A percentile compares a stretch with the other conserved stretches of the same genome.
phyloP scores from a whole-genome alignment of 2,329 filamentous ascomycete genomes.

The Fusarium haematococcum region DNA sequence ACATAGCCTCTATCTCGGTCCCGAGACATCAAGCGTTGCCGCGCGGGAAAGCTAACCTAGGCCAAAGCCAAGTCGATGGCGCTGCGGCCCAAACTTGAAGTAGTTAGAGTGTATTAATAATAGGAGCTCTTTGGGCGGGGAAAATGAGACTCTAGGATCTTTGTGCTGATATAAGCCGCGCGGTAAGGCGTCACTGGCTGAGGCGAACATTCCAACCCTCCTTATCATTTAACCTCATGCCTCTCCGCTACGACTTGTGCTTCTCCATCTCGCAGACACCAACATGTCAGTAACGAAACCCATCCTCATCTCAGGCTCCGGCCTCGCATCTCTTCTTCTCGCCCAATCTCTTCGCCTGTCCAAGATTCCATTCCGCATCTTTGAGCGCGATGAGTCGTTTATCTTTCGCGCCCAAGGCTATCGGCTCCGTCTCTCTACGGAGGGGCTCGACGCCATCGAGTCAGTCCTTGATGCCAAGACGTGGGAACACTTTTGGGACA shows the following conservation, averaged over 20 bases:
- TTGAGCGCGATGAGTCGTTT: slow-evolving; percentile 64
- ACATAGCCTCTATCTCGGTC: neutral
- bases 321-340: slow-evolving; percentile 57
- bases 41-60: neutral
- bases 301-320: slow-evolving; percentile 59
- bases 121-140: neutral
- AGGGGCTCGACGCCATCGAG: slow-evolving; percentile 72
- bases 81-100: neutral
- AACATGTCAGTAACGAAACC: slow-evolving; percentile 44
- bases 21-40: neutral
- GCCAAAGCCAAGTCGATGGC: neutral
- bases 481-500: slow-evolving; percentile 68
- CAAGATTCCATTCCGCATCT: slow-evolving; percentile 64
- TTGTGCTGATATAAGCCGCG: neutral
- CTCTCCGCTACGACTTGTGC: neutral
- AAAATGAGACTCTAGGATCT: neutral
- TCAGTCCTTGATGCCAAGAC: slow-evolving; percentile 61
- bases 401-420: slow-evolving; percentile 72
- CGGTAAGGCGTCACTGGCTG: neutral
- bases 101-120: neutral
- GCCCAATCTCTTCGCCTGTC: slow-evolving; percentile 56
- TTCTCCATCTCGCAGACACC: neutral
- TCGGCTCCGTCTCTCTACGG: slow-evolving; percentile 66
- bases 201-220: neutral
- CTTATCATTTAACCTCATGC: neutral